phyloP scores from a whole-genome alignment of 805 yeast species.

The Suhomyces vadensis region DNA sequence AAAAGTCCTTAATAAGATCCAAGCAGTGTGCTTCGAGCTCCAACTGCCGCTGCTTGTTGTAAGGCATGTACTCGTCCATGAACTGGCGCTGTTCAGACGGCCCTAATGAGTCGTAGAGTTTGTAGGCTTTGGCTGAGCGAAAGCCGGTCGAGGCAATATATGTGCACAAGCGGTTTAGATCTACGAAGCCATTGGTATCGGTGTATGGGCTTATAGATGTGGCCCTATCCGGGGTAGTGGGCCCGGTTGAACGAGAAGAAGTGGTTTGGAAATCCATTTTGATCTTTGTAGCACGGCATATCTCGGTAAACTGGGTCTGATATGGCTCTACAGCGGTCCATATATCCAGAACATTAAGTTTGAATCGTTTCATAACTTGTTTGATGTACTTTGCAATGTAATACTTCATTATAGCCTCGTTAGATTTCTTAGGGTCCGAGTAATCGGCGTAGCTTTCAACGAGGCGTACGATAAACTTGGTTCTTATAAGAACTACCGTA shows the following conservation, averaged over 20 bases:
- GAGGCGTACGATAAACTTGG: neutral
- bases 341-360: conserved; percentile 1
- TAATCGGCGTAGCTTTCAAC: neutral
- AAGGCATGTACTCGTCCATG: conserved; percentile 23
- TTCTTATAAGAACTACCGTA: neutral
- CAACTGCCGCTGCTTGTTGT: conserved; percentile 28
- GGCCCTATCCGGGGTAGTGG: neutral
- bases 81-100: conserved; percentile 19
- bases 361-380: conserved; percentile 5
- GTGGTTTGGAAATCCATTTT: neutral
- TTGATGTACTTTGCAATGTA: conserved; percentile 9
- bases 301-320: neutral
- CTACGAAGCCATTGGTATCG: conserved; percentile 21
- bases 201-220: conserved; percentile 13
- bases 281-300: neutral
- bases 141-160: conserved; percentile 23
- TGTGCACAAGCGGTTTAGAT: conserved; percentile 21
- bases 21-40: conserved; percentile 27
- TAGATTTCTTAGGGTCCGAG: conserved; percentile 1
- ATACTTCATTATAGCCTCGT: conserved; percentile 1
- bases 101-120: conserved; percentile 17
- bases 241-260: no score
- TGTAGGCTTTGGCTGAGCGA: conserved; percentile 7
- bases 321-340: neutral
- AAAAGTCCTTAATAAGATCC: conserved; percentile 16